Evolutionary conservation across 257 asterid genomes (phyloP).

Genomic region (Solanum neorickii): DNA sequence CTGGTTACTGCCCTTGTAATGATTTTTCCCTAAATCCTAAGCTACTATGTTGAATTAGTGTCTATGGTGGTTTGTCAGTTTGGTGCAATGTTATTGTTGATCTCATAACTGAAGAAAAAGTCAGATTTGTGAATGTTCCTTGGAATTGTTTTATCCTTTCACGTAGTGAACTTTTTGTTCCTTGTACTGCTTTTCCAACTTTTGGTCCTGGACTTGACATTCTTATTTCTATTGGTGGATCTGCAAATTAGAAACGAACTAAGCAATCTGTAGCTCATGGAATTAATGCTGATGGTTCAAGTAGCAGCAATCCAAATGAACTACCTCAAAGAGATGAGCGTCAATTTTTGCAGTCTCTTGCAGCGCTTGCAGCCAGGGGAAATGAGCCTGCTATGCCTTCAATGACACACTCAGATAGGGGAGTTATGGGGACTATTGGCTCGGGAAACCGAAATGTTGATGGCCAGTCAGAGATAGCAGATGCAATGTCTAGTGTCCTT

Average conservation of each 20-base stretch:
- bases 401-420: conserved; percentile 20
- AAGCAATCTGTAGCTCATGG: conserved; percentile 31
- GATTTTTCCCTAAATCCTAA: not conserved
- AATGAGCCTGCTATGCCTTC: conserved; percentile 17
- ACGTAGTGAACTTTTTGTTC: not conserved
- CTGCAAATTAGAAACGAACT: conserved; percentile 41
- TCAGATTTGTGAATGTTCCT: not conserved
- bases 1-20: not conserved
- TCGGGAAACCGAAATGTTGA: conserved; percentile 19
- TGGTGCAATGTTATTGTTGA: not conserved
- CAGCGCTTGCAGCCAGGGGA: conserved; percentile 34
- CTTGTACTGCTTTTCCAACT: not conserved
- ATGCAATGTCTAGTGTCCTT: conserved; percentile 70
- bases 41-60: not conserved
- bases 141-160: not conserved
- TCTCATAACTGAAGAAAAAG: not conserved
- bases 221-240: not conserved
- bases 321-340: conserved; percentile 46
- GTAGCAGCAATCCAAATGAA: conserved; percentile 23
- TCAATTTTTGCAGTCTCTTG: conserved; percentile 62
- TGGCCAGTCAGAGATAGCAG: conserved; percentile 35
- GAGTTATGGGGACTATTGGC: conserved; percentile 8
- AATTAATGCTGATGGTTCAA: conserved; percentile 29
- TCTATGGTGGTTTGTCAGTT: not conserved
- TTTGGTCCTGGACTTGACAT: not conserved